phyloP scores from a whole-genome alignment of 768 basidiomycete species.

The Lentinula sp. region DNA sequence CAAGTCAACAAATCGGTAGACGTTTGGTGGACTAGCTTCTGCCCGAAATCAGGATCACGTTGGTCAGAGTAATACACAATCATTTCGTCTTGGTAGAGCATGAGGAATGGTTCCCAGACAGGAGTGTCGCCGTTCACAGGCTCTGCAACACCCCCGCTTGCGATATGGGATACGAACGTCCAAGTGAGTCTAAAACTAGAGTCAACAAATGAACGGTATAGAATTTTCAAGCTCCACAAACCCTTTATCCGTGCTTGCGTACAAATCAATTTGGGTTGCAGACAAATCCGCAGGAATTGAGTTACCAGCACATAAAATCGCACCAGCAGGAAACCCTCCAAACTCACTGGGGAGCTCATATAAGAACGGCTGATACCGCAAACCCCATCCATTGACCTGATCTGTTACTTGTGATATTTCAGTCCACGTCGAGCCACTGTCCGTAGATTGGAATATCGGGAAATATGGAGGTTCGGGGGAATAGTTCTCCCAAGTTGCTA shows the following conservation, averaged over 20 bases:
- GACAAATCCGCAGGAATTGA: slow-evolving; percentile 13
- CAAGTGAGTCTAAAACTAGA: not conserved
- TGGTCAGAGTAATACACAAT: slow-evolving; percentile 17
- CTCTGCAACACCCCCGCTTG: slow-evolving; percentile 11
- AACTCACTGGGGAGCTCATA: slow-evolving; percentile 6
- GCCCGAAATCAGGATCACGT: slow-evolving; percentile 14
- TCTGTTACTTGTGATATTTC: slow-evolving; percentile 13
- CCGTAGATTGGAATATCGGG: slow-evolving; percentile 11
- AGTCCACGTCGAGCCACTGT: slow-evolving; percentile 13
- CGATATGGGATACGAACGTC: slow-evolving; percentile 10
- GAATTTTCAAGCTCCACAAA: not conserved
- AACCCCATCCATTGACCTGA: slow-evolving; percentile 12
- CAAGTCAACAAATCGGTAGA: slow-evolving; percentile 11
- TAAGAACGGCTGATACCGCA: slow-evolving; percentile 16
- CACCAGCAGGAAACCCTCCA: slow-evolving; percentile 7
- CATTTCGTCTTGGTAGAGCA: slow-evolving; percentile 11
- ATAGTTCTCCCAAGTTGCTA: slow-evolving; percentile 16
- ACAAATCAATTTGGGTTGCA: slow-evolving; percentile 15
- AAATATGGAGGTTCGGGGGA: slow-evolving; percentile 16
- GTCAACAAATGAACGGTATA: not conserved
- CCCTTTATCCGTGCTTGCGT: slow-evolving; percentile 13
- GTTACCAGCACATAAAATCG: slow-evolving; percentile 13
- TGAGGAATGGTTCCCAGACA: slow-evolving; percentile 17
- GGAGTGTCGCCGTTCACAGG: slow-evolving; percentile 15
- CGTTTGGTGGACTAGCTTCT: slow-evolving; percentile 15